Evolutionary conservation across 306 rosid species (phyloP).

Genomic region (Cucurbita moschata): DNA sequence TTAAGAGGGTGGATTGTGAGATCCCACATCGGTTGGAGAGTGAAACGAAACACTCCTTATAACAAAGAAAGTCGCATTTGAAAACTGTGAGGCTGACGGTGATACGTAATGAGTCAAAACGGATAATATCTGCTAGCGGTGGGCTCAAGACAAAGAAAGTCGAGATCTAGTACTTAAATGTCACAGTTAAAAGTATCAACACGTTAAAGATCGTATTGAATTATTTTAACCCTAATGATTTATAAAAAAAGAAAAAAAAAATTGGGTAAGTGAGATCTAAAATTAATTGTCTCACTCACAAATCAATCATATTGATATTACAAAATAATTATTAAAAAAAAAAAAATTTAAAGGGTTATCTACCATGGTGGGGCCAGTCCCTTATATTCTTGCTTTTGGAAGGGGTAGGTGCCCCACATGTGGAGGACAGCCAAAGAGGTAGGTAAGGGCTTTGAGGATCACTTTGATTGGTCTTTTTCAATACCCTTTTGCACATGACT

Average conservation of each 20-base stretch:
- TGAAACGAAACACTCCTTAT: no score
- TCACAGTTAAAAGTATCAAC: no score
- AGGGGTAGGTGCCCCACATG: slow-evolving; percentile 32
- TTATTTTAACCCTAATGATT: no score
- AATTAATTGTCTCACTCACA: not conserved
- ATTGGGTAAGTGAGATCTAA: not conserved
- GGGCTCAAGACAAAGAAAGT: no score
- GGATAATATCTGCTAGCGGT: no score
- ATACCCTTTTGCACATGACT: slow-evolving; percentile 59
- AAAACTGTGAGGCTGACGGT: no score
- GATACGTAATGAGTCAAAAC: no score
- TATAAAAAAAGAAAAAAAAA: not conserved
- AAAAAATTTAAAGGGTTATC: slow-evolving; percentile 13
- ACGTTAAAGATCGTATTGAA: no score
- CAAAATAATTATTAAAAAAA: not conserved
- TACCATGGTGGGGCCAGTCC: slow-evolving; percentile 13
- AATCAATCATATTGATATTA: slow-evolving; percentile 2
- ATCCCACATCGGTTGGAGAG: no score
- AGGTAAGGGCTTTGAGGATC: slow-evolving; percentile 42
- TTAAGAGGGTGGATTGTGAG: no score
- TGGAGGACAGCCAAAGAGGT: slow-evolving; percentile 31
- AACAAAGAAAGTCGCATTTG: no score
- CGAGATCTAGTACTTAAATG: no score
- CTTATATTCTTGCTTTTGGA: not conserved
- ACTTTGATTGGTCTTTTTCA: slow-evolving; percentile 5